Conservation (phyloP, 1,284 basidiomycete species). For the Rhodotorula sp. region DNA sequence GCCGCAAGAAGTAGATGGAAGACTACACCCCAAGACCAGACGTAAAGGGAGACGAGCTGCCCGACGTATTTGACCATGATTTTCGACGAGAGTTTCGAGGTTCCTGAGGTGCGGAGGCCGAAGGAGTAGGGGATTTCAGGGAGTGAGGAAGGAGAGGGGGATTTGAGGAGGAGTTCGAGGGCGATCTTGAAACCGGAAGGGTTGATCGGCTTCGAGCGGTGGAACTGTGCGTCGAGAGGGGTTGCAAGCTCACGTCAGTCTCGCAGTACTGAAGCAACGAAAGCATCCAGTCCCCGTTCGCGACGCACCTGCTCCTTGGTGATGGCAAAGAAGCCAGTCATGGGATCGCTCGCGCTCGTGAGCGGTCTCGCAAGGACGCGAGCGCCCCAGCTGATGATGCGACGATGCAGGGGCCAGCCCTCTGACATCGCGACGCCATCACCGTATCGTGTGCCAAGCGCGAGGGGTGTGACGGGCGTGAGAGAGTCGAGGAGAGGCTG, state of each 20-base stretch:
- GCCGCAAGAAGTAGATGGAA: slow-evolving; percentile 39
- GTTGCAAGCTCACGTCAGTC: neutral
- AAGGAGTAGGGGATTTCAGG: slow-evolving; percentile 43
- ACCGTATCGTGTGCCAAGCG: slow-evolving; percentile 55
- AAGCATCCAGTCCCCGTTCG: neutral
- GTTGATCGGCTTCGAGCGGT: slow-evolving; percentile 41
- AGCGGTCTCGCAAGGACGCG: slow-evolving; percentile 53
- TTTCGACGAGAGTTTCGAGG: slow-evolving; percentile 42
- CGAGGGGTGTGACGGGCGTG: slow-evolving; percentile 48
- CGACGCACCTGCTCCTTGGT: slow-evolving; percentile 50
- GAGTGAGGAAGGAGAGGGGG: slow-evolving; percentile 24
- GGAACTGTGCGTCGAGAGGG: slow-evolving; percentile 32
- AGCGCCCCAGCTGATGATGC: slow-evolving; percentile 54
- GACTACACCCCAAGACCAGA: slow-evolving; percentile 38
- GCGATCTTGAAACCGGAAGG: slow-evolving; percentile 45
- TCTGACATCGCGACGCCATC: slow-evolving; percentile 54
- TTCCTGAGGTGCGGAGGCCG: slow-evolving; percentile 37
- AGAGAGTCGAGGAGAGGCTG: slow-evolving; percentile 51
- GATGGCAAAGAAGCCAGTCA: slow-evolving; percentile 56
- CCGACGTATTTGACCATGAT: slow-evolving; percentile 45
- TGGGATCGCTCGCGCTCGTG: slow-evolving; percentile 54
- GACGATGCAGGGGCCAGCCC: slow-evolving; percentile 55
- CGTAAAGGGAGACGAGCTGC: slow-evolving; percentile 42
- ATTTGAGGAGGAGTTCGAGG: slow-evolving; percentile 44
- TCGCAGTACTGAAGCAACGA: neutral